Evolutionary conservation across 805 yeast genomes (phyloP).

Genomic region (Komagataella phaffii): DNA sequence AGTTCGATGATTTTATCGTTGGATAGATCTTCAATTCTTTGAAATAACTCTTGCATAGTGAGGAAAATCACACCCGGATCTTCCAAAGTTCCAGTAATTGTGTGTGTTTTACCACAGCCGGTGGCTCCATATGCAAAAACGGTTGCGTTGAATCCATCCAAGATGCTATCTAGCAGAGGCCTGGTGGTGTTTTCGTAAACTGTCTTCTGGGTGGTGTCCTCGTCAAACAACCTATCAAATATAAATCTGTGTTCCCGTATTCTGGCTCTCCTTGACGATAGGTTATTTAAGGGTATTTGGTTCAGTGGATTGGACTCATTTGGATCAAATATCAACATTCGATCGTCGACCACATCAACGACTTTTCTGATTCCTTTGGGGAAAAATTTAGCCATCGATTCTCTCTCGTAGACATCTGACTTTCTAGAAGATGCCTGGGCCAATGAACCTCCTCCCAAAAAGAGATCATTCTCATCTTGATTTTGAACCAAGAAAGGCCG

Average conservation of each 20-base stretch:
- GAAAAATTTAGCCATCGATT: slow-evolving; percentile 5
- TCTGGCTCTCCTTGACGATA: slow-evolving; percentile 20
- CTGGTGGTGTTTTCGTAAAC: slow-evolving; percentile 55
- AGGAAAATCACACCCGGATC: slow-evolving; percentile 71
- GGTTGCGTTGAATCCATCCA: slow-evolving; percentile 83
- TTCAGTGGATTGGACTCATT: slow-evolving; percentile 52
- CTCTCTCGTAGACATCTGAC: slow-evolving; percentile 8
- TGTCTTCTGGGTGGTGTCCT: slow-evolving; percentile 45
- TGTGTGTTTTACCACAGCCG: slow-evolving; percentile 95
- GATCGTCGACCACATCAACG: slow-evolving; percentile 70
- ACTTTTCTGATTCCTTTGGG: slow-evolving; percentile 54
- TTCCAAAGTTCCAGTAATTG: slow-evolving; percentile 64
- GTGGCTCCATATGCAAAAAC: slow-evolving; percentile 96
- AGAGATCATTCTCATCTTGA: slow-evolving; percentile 12
- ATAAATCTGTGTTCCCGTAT: slow-evolving; percentile 67
- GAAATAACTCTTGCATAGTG: slow-evolving; percentile 66
- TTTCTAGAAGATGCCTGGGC: not conserved
- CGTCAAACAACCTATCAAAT: slow-evolving; percentile 71
- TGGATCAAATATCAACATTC: slow-evolving; percentile 82
- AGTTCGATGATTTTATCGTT: slow-evolving; percentile 49
- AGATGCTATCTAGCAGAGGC: slow-evolving; percentile 58
- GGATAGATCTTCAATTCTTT: slow-evolving; percentile 36
- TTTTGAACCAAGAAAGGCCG: slow-evolving; percentile 24
- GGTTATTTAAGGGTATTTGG: slow-evolving; percentile 20
- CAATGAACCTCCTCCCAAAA: slow-evolving; percentile 44